Evolutionary conservation across 1,284 basidiomycete species (phyloP).

Genomic region (Tilletia indica): DNA sequence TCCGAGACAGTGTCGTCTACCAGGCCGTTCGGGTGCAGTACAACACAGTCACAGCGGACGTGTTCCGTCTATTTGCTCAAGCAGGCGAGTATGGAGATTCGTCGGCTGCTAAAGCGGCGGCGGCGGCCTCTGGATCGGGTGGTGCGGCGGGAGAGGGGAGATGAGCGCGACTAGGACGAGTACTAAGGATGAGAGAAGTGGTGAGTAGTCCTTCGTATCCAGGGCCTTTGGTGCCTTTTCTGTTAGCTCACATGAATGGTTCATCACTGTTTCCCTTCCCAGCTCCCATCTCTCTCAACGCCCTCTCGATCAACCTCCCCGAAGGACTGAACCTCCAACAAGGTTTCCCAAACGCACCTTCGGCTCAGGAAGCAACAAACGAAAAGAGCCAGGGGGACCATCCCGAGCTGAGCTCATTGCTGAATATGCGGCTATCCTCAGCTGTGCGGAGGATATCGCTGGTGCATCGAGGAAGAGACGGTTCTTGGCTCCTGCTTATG

Average conservation of each 20-base stretch:
- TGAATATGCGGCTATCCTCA: conserved; percentile 71
- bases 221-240: too few species aligned
- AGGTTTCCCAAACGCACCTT: conserved; percentile 57
- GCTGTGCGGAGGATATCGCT: conserved; percentile 74
- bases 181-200: conserved; percentile 23
- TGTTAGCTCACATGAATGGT: too few species aligned
- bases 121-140: background rate
- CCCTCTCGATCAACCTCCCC: conserved; percentile 57
- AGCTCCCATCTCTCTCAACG: conserved; percentile 44
- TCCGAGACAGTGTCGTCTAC: conserved; percentile 74
- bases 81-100: conserved; percentile 26
- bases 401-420: conserved; percentile 43
- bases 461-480: conserved; percentile 62
- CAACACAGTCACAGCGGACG: conserved; percentile 43
- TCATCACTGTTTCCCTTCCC: too few species aligned
- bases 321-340: conserved; percentile 57
- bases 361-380: background rate
- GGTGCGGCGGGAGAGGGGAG: background rate
- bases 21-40: conserved; percentile 44
- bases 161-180: conserved; percentile 23
- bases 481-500: conserved; percentile 44
- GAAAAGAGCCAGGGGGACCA: conserved; percentile 19
- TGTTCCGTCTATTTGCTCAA: conserved; percentile 46
- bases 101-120: background rate
- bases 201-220: conserved; percentile 59